Percentiles rank a stretch among this genome's conserved stretches.
Conservation (phyloP, 2,329 filamentous ascomycete species). For the Metarhizium humberi region DNA sequence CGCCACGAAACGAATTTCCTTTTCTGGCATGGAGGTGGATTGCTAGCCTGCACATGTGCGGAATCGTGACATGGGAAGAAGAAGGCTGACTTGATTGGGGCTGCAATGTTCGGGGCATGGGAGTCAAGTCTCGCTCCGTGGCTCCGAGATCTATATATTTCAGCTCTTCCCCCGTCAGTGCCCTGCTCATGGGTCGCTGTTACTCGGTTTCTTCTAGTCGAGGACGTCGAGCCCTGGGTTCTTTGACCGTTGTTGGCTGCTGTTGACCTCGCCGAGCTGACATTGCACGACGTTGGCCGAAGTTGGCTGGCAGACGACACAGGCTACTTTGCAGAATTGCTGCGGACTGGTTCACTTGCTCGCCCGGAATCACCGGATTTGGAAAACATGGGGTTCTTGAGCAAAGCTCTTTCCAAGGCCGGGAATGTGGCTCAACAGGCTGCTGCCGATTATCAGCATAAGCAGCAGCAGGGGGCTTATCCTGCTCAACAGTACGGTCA, state of each 20-base stretch:
- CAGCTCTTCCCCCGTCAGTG: not conserved
- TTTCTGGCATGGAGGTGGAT: not conserved
- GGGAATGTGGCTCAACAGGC: slow-evolving; percentile 14
- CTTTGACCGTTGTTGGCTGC: too few species aligned
- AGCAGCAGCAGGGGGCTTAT: slow-evolving; percentile 7
- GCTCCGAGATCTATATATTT: not conserved
- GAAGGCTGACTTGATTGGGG: not conserved
- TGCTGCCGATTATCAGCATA: slow-evolving; percentile 12
- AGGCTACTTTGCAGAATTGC: not conserved
- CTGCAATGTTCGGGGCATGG: not conserved
- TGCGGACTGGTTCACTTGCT: not conserved
- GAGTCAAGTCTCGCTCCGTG: not conserved
- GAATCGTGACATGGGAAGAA: too few species aligned
- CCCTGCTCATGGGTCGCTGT: not conserved
- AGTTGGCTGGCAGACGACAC: not conserved
- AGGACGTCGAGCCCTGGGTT: not conserved
- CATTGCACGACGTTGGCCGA: too few species aligned
- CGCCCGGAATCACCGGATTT: not conserved
- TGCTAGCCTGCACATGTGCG: not conserved
- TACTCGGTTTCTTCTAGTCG: not conserved
- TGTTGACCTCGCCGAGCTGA: too few species aligned
- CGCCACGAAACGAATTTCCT: not conserved
- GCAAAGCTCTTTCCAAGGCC: slow-evolving; percentile 13
- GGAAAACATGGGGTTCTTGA: slow-evolving; percentile 13
- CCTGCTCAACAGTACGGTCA: not conserved